phyloP scores from a whole-genome alignment of 2,329 filamentous ascomycete genomes.

The Colletotrichum paranaense region DNA sequence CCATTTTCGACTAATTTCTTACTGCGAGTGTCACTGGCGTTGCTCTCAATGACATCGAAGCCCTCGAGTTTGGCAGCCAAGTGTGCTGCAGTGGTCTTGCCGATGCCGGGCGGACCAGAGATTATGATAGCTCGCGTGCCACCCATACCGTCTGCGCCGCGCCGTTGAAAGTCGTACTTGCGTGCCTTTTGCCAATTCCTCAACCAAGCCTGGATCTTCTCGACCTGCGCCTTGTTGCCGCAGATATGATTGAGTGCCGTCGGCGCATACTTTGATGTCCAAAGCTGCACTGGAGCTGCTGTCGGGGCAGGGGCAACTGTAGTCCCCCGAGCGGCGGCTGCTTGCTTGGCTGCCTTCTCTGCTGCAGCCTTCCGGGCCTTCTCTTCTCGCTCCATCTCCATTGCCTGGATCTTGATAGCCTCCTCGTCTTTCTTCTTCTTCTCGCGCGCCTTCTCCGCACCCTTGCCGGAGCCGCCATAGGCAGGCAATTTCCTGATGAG shows the following conservation, averaged over 20 bases:
- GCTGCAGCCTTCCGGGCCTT: slow-evolving; percentile 64
- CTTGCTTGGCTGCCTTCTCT: slow-evolving; percentile 64
- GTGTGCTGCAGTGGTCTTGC: slow-evolving; percentile 97
- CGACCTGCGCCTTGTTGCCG: slow-evolving; percentile 91
- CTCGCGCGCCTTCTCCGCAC: slow-evolving; percentile 84
- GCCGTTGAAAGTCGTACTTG: slow-evolving; percentile 83
- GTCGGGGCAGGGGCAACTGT: slow-evolving; percentile 51
- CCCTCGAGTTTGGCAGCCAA: slow-evolving; percentile 92
- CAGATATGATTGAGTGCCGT: slow-evolving; percentile 88
- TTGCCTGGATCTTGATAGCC: slow-evolving; percentile 82
- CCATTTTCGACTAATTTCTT: slow-evolving; percentile 94
- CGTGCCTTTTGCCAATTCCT: slow-evolving; percentile 83
- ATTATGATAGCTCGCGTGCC: slow-evolving; percentile 91
- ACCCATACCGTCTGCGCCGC: slow-evolving; percentile 87
- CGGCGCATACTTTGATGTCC: slow-evolving; percentile 96
- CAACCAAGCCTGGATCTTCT: slow-evolving; percentile 91
- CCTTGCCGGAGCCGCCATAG: slow-evolving; percentile 88
- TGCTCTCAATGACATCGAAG: slow-evolving; percentile 93
- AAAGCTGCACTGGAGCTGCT: slow-evolving; percentile 70
- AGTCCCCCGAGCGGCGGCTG: slow-evolving; percentile 55
- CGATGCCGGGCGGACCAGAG: slow-evolving; percentile 94
- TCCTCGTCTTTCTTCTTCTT: slow-evolving; percentile 88
- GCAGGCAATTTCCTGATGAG: slow-evolving; percentile 85
- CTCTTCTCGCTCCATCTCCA: slow-evolving; percentile 88
- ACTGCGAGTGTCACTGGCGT: slow-evolving; percentile 94